Evolutionary conservation across 192 early-diverging fungal genomes (phyloP), one percentile per base, ranked within the genome.

Genomic region (Fimicolochytrium jonesii): DNA sequence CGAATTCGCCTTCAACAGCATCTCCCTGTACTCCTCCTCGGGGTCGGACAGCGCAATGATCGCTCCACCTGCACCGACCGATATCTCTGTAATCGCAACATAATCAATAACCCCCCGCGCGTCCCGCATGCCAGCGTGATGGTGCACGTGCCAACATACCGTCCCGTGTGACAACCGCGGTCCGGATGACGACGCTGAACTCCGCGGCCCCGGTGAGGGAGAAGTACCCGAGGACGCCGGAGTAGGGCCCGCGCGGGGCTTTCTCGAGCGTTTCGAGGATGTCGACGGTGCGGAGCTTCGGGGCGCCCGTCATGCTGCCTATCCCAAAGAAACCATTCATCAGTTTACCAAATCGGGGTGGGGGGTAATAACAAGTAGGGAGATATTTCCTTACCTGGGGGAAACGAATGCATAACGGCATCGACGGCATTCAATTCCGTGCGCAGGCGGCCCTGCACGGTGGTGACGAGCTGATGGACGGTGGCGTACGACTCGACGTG

Each of bases 291-390:
- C 96, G 81, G 7, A 84, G 68, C 67, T 98, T 98, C 3, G 96
- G 96, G 0, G 96, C 96, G 6, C 96, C 96, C 0, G 96, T 98
- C 94, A 98, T 97, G 0, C 92, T 95, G 0, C 93, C 93, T 66
- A 35, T 11, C n/a, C n/a, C n/a, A n/a, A n/a, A n/a, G n/a, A n/a
- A n/a, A n/a, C n/a, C n/a, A n/a, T n/a, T n/a, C n/a, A n/a, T n/a
- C n/a, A n/a, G n/a, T n/a, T n/a, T n/a, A n/a, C n/a, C n/a, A n/a
- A n/a, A n/a, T n/a, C n/a, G 0, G 39, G 51, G 22, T 36, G n/a
- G 11, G 23, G 18, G 35, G 64, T 18, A 50, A 10, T 29, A 17
- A 15, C 0, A 23, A 30, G 17, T 30, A 42, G 0, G 66, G 25
- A 41, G 18, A 25, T 29, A 6, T 25, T 33, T 20, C 49, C 32